Base-by-base conservation (phyloP, 2,329 filamentous ascomycete species). In the Ramichloridium luteum region DNA sequence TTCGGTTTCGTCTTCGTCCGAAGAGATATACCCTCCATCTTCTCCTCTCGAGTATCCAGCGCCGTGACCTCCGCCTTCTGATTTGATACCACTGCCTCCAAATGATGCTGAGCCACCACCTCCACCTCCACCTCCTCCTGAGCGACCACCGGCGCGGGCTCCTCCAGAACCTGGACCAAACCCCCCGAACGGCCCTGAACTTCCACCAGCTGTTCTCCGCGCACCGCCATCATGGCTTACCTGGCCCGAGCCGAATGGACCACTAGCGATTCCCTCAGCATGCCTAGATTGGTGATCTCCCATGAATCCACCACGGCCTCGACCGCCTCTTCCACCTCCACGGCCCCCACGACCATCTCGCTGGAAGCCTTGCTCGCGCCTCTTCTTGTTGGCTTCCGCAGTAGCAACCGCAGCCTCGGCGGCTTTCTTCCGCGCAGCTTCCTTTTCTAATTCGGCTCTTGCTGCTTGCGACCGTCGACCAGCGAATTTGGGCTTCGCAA, bases 1-100 rank as follows among this genome's bases (percentile, higher is more conserved):
- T 14, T 57, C 52, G 25, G 62, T 57, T 16, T 67, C 67, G 30
- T 59, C 56, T 16, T 67, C 67, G 28, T 67, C 65, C 18, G 62
- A 64, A 8, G 62, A 63, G 5, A 61, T 55, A 32, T 62, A 56
- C 12, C 55, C 60, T 6, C 58, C 58, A 34, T 60, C 49, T 33
- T 51, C 44, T 9, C 43, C 36, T 23, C 51, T 49, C 41, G 48
- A 44, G 12, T 26, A 25, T 41, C 40, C 41, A 37, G 36, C 14
- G 20, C 32, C 20, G n/a, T 37, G 37, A 18, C 38, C 36, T 9
- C 36, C 31, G n/a, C 8, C 20, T 23, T 23, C 20, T 8, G 8
- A 23, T 23, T 23, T 23, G n/a, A 15, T 13, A 13, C 29, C 15
- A 15, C 20, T 27, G 13, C 36, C 23, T 28, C 36, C 20, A 16